phyloP scores from a whole-genome alignment of 2,329 filamentous ascomycete species.

The Ophiostoma perfectum region DNA sequence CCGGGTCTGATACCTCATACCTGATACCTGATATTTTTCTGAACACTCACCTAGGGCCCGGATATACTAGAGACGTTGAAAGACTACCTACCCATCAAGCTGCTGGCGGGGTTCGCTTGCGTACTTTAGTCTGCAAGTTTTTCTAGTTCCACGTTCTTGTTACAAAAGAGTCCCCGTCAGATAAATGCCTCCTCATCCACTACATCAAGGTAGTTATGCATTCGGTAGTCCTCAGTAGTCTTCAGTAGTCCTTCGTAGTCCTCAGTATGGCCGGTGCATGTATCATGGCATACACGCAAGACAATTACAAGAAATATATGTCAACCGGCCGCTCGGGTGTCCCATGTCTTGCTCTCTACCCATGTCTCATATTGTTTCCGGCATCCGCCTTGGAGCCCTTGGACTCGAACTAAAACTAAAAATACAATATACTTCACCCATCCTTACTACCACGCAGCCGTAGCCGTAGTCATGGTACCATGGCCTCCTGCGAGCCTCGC shows the following conservation, averaged over 20 bases:
- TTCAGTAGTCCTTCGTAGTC: too few species aligned
- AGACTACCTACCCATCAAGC: not conserved
- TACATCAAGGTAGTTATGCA: too few species aligned
- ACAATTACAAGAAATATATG: not conserved
- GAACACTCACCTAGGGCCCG: too few species aligned
- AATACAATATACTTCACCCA: not conserved
- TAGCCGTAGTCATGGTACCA: too few species aligned
- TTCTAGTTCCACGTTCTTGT: not conserved
- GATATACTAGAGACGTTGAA: too few species aligned
- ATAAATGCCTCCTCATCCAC: not conserved
- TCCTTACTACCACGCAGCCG: too few species aligned
- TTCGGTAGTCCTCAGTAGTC: too few species aligned
- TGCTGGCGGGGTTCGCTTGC: not conserved
- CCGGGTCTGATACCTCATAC: not conserved
- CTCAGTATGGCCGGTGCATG: not conserved
- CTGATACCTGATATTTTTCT: too few species aligned
- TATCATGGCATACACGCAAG: not conserved
- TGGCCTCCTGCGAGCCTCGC: slow-evolving; percentile 18
- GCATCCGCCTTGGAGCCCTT: not conserved
- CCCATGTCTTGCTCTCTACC: not conserved
- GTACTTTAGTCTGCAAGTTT: not conserved
- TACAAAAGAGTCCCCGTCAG: not conserved
- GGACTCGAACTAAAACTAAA: too few species aligned
- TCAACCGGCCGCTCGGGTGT: not conserved
- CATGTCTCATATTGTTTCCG: not conserved